A percentile compares a stretch with the other conserved stretches of the same genome.
Conservation (phyloP, 2,329 filamentous ascomycete species). For the Alternaria atra region DNA sequence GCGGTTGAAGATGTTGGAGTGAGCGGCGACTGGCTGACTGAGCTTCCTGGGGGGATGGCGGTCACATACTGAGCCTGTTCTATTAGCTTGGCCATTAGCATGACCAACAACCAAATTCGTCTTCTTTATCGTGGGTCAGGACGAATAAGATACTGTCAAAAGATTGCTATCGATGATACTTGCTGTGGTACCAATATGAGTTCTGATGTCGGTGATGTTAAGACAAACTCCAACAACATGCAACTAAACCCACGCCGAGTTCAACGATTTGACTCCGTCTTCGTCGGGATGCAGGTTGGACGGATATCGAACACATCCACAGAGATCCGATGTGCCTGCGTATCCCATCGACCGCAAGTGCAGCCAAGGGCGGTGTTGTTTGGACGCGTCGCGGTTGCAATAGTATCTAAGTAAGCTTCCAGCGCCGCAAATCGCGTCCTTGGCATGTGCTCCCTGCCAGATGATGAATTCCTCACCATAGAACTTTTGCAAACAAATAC, state of each 20-base stretch:
- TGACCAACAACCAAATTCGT: too few relatives aligned
- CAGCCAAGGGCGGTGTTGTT: neutral
- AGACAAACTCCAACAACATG: conserved; percentile 6
- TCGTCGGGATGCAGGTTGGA: neutral
- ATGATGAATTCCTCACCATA: neutral
- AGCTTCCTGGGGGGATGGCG: conserved; percentile 40
- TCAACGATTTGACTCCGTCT: neutral
- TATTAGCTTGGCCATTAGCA: neutral
- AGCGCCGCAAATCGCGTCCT: neutral
- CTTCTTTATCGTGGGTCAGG: neutral
- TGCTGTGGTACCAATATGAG: neutral
- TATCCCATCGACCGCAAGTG: neutral
- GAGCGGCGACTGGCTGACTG: conserved; percentile 35
- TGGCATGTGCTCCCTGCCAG: neutral
- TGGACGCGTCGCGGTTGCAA: neutral
- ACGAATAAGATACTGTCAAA: neutral
- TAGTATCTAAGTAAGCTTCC: neutral
- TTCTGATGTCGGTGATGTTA: neutral
- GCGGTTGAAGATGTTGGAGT: conserved; percentile 57
- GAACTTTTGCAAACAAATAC: neutral
- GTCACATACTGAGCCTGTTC: conserved; percentile 23
- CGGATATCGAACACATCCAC: neutral
- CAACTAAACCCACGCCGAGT: neutral
- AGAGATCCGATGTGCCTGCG: neutral
- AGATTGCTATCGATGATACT: neutral